These are phyloP conservation scores for Zea luxurians DNA, from an alignment of 176 grass and related monocot species.

Conservation along the genomic window DNA sequence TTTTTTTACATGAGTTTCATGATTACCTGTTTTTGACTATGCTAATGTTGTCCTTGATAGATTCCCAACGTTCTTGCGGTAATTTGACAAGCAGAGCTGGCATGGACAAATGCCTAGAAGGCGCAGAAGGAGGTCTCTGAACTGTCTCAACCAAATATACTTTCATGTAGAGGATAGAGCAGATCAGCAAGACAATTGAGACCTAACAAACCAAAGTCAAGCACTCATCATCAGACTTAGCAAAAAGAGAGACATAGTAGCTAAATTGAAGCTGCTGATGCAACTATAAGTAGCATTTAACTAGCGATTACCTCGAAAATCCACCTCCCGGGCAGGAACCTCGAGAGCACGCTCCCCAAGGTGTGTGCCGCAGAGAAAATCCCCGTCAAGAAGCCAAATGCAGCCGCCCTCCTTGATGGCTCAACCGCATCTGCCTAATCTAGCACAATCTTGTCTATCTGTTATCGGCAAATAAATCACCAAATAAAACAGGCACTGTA, in stretches of 20 bases:
- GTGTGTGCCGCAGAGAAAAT: conserved; percentile 73
- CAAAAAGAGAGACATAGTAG: not conserved
- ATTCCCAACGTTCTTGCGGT: conserved; percentile 53
- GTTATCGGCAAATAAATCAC: not conserved
- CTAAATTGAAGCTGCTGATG: not conserved
- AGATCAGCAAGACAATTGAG: conserved; percentile 62
- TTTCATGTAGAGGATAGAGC: conserved; percentile 72
- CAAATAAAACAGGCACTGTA: not conserved
- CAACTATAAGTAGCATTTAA: conserved; percentile 3
- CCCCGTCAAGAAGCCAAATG: conserved; percentile 74
- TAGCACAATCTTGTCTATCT: not conserved
- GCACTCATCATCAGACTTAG: not conserved
- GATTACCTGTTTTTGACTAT: conserved; percentile 57
- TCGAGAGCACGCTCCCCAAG: conserved; percentile 60
- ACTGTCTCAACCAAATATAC: conserved; percentile 72
- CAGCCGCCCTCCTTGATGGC: conserved; percentile 54
- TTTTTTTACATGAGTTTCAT: not conserved
- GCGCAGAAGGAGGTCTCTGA: conserved; percentile 34
- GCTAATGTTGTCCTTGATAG: conserved; percentile 60
- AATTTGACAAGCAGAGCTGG: conserved; percentile 43
- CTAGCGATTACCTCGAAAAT: conserved; percentile 64
- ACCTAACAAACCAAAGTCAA: conserved; percentile 36
- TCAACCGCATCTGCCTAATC: conserved; percentile 70
- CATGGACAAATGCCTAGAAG: conserved; percentile 37
- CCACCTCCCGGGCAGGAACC: conserved; percentile 68